Evolutionary conservation across 2,329 filamentous ascomycete species (phyloP).

Genomic region (Colletotrichum nymphaeae): DNA sequence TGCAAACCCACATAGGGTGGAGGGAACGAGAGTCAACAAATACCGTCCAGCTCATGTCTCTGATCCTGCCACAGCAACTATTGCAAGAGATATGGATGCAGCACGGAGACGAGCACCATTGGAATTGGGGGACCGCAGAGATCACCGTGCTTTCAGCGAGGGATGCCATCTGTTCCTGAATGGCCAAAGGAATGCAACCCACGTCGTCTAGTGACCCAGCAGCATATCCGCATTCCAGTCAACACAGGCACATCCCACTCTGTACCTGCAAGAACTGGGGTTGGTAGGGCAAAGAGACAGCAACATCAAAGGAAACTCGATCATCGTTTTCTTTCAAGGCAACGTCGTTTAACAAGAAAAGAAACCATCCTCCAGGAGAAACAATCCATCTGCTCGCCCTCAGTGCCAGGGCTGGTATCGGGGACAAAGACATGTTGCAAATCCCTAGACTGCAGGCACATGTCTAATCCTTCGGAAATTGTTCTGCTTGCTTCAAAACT

Average conservation of each 20-base stretch:
- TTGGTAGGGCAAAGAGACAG: conserved; percentile 11
- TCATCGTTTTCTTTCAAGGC: conserved; percentile 9
- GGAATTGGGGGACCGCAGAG: conserved; percentile 30
- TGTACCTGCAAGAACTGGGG: conserved; percentile 20
- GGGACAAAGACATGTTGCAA: conserved; percentile 21
- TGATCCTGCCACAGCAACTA: conserved; percentile 34
- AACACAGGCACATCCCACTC: background rate
- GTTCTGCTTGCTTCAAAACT: background rate
- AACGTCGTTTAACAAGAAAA: conserved; percentile 20
- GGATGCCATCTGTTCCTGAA: conserved; percentile 22
- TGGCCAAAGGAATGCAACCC: conserved; percentile 32
- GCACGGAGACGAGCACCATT: conserved; percentile 20
- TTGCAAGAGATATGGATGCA: conserved; percentile 32
- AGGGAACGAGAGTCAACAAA: conserved; percentile 36
- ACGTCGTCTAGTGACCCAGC: conserved; percentile 32
- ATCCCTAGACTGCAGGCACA: background rate
- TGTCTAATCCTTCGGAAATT: background rate
- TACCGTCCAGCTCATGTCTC: conserved; percentile 32
- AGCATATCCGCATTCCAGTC: conserved; percentile 35
- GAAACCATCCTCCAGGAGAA: background rate
- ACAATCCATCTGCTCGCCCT: conserved; percentile 20
- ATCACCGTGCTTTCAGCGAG: conserved; percentile 33
- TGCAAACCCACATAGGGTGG: conserved; percentile 26
- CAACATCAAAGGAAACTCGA: conserved; percentile 15
- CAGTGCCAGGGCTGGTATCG: background rate